Conservation (phyloP, 164 flowering plant genomes). For the Liquidambar formosana region DNA sequence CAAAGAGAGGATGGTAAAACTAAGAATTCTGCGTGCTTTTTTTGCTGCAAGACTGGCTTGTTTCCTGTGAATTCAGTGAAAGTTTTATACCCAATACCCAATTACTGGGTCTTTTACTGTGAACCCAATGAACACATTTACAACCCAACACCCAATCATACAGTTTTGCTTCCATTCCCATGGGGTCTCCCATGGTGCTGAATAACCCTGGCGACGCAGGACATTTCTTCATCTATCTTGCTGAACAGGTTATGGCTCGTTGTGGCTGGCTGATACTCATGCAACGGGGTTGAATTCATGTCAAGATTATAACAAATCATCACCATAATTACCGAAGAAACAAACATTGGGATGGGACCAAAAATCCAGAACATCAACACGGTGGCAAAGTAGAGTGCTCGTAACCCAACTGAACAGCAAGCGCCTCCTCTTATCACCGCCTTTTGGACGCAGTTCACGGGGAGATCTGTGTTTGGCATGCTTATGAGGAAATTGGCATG, state of each 20-base stretch:
- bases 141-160: background rate
- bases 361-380: slow-evolving; percentile 55
- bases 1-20: background rate
- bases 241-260: background rate
- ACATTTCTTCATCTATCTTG: slow-evolving; percentile 7
- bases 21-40: background rate
- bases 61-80: too few relatives aligned
- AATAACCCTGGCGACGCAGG: background rate
- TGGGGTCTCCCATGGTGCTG: background rate
- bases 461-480: slow-evolving; percentile 55
- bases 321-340: slow-evolving; percentile 40
- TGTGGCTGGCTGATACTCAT: slow-evolving; percentile 15
- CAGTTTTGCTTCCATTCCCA: background rate
- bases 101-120: too few relatives aligned
- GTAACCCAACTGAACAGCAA: slow-evolving; percentile 59
- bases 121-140: background rate
- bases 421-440: slow-evolving; percentile 53
- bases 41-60: background rate
- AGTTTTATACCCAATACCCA: too few relatives aligned
- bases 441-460: slow-evolving; percentile 36
- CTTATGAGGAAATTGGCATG: slow-evolving; percentile 66
- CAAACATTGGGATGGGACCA: slow-evolving; percentile 65
- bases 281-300: slow-evolving; percentile 38
- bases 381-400: slow-evolving; percentile 56
- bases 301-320: slow-evolving; percentile 38